Percentiles rank a stretch among this genome's conserved stretches.
phyloP scores from a whole-genome alignment of 2,329 filamentous ascomycete species.

The Fusarium vanettenii region DNA sequence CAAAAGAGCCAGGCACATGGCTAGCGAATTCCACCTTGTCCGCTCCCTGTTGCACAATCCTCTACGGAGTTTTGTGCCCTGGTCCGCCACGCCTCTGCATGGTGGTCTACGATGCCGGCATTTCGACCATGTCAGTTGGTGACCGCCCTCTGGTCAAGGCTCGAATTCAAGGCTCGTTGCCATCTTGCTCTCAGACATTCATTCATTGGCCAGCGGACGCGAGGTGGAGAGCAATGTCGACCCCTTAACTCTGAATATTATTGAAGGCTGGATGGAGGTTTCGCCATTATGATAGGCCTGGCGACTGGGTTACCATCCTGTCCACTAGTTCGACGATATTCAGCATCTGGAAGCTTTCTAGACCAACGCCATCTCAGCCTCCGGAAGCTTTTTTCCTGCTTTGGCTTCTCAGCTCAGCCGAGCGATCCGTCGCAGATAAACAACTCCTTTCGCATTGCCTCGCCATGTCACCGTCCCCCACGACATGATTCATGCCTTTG shows the following conservation, averaged over 20 bases:
- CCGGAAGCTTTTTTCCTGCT: neutral
- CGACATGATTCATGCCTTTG: constrained; percentile 14
- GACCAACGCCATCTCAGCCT: constrained; percentile 10
- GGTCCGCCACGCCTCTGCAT: constrained; percentile 1
- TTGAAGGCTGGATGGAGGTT: neutral
- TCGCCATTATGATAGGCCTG: neutral
- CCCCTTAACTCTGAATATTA: neutral
- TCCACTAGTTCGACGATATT: neutral
- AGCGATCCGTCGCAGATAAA: neutral
- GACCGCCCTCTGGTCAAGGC: constrained; percentile 10
- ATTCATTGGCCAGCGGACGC: neutral
- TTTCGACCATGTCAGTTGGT: constrained; percentile 7
- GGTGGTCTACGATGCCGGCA: constrained; percentile 16
- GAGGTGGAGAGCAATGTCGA: neutral
- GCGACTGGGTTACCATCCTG: neutral
- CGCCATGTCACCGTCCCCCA: neutral
- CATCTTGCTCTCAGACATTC: neutral
- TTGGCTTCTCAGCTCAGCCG: neutral
- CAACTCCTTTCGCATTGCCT: neutral
- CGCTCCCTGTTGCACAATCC: neutral
- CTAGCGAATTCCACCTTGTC: neutral
- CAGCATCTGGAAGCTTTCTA: constrained; percentile 30
- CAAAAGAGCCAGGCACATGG: neutral
- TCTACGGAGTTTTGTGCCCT: neutral
- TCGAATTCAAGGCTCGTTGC: neutral